Conservation (phyloP, 805 yeast genomes). For the Kurtzmaniella cleridarum region DNA sequence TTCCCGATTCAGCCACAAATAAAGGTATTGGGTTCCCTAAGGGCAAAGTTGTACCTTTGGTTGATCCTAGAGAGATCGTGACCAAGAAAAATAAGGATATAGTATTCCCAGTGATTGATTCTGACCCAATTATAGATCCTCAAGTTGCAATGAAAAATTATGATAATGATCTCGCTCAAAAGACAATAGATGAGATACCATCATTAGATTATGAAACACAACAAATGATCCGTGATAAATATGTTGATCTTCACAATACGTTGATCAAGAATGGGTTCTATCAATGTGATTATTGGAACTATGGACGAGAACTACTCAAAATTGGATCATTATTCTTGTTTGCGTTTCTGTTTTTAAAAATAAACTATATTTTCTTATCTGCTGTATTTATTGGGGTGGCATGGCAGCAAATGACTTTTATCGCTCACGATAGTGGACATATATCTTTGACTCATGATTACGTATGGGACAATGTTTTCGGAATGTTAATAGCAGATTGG, state of each 20-base stretch:
- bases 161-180: constrained; percentile 49
- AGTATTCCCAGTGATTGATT: constrained; percentile 26
- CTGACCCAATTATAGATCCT: constrained; percentile 46
- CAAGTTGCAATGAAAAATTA: constrained; percentile 46
- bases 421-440: constrained; percentile 91
- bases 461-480: constrained; percentile 68
- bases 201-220: constrained; percentile 67
- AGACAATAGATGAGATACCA: constrained; percentile 58
- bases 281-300: constrained; percentile 68
- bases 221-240: constrained; percentile 46
- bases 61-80: constrained; percentile 45
- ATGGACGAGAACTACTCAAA: constrained; percentile 63
- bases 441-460: constrained; percentile 77
- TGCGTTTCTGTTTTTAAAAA: constrained; percentile 44
- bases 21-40: constrained; percentile 34
- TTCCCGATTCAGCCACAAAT: constrained; percentile 2
- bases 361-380: constrained; percentile 43
- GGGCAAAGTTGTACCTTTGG: constrained; percentile 42
- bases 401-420: constrained; percentile 87
- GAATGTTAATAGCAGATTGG: constrained; percentile 69
- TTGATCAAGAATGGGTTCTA: constrained; percentile 58
- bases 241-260: constrained; percentile 52
- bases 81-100: constrained; percentile 28
- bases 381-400: constrained; percentile 67
- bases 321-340: constrained; percentile 49